A percentile compares a stretch with the other conserved stretches of the same genome.
These are phyloP conservation scores for Chalaropsis thielavioides DNA, from an alignment of 2,329 filamentous ascomycete genomes.

Conservation along the genomic window DNA sequence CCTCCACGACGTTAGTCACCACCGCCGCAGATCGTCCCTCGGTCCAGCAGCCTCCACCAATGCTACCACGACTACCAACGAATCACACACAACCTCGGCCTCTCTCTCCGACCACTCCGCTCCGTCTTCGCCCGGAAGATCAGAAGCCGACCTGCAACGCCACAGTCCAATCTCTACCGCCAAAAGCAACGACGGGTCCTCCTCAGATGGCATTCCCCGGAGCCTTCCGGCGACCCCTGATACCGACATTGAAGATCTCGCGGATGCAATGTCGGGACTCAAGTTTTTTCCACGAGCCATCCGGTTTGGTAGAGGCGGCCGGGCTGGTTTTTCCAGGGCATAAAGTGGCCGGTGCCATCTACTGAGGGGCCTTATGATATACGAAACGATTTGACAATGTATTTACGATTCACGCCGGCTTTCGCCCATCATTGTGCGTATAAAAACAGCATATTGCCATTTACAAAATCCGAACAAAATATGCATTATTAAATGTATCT, in stretches of 20 bases:
- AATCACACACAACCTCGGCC: conserved; percentile 19
- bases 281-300: conserved; percentile 56
- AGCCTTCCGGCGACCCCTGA: conserved; percentile 24
- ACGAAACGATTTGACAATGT: not conserved
- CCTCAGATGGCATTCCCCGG: not conserved
- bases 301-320: conserved; percentile 47
- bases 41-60: conserved; percentile 13
- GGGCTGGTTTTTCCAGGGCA: conserved; percentile 38
- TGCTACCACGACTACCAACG: conserved; percentile 23
- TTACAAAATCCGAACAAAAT: not conserved
- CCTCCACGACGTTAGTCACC: conserved; percentile 44
- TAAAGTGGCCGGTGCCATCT: conserved; percentile 21
- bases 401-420: not conserved
- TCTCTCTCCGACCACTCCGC: not conserved
- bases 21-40: conserved; percentile 35
- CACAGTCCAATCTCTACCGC: not conserved
- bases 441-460: not conserved
- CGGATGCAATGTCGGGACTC: conserved; percentile 55
- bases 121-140: conserved; percentile 4
- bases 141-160: not conserved
- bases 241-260: conserved; percentile 47
- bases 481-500: conserved; percentile 3
- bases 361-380: not conserved
- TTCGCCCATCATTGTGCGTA: not conserved
- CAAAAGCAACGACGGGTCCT: not conserved